Conservation (phyloP, 2,329 filamentous ascomycete species). For the Monilinia polystroma region DNA sequence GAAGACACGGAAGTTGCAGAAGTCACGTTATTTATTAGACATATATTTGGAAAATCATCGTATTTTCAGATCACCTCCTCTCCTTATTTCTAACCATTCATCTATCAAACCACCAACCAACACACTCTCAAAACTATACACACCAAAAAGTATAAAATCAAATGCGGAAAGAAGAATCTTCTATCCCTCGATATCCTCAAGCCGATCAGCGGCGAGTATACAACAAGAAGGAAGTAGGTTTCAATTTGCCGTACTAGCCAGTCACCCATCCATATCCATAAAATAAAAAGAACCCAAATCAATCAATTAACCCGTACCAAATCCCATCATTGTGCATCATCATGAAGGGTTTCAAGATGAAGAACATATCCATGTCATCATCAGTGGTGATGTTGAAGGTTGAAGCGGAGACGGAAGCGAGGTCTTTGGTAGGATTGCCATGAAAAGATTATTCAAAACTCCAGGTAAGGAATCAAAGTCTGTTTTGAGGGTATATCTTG, state of each 20-base stretch:
- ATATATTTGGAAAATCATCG: not conserved
- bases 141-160: slow-evolving; percentile 4
- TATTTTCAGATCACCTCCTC: not conserved
- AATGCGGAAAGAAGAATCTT: not conserved
- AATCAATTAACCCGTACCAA: not conserved
- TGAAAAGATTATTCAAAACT: slow-evolving; percentile 17
- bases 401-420: too few species aligned
- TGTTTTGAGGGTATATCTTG: slow-evolving; percentile 13
- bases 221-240: not conserved
- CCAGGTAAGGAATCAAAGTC: slow-evolving; percentile 23
- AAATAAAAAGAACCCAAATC: slow-evolving; percentile 3
- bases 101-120: not conserved
- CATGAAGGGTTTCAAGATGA: not conserved
- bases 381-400: not conserved
- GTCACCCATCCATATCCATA: slow-evolving; percentile 3
- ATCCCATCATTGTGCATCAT: not conserved
- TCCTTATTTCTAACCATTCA: not conserved
- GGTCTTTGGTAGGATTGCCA: not conserved
- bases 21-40: not conserved
- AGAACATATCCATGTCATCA: not conserved
- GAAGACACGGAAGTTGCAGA: not conserved
- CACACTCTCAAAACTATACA: slow-evolving; percentile 2
- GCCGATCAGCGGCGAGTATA: slow-evolving; percentile 24
- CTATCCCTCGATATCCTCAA: slow-evolving; percentile 18
- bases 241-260: not conserved